Base-by-base conservation (phyloP, 805 yeast genomes). In the Ogataea paradorogensis region DNA sequence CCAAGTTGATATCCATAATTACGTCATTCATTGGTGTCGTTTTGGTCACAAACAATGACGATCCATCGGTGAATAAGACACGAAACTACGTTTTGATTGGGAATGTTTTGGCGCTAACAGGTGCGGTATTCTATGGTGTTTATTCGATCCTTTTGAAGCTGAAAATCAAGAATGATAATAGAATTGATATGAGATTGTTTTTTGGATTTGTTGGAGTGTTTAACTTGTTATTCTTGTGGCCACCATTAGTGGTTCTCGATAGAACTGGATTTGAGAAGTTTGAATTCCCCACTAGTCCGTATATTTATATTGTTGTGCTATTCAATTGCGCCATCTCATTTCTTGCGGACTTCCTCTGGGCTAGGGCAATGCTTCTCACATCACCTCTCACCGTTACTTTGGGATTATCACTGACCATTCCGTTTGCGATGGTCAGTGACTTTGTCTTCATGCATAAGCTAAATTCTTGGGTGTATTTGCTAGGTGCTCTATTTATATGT, bases 301-400 rank as follows among this genome's bases (percentile, higher is more conserved):
- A 69, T 27, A 77, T 83, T 3, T 66, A 80, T 54, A 42, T 62
- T 1, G 67, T 89, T 3, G 65, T 91, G 6, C 35, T 73, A 0
- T 46, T 78, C 33, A 93, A 93, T 60, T 84, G 90, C 43, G 55
- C 77, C 25, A 79, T 88, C 29, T 88, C 96, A 1, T 82, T 93
- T 50, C 63, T 90, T 11, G 83, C 95, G 27, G 99, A 93, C 59
- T 89, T 83, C 52, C 80, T 95, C 55, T 93, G 99, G 99, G 96
- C 95, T 24, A 79, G 87, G 47, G 95, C 98, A 0, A 93, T 90
- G 78, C 71, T 93, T 23, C 67, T 93, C 55, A 93, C 99, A 1
- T 83, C 93, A 30, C 99, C 99, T 2, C 69, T 93, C 49, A 90
- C 96, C 0, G 98, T 91, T 3, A 93, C 99, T 0, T 95, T 93